These are phyloP conservation scores for Trichosporon asahii DNA, from an alignment of 1,284 basidiomycete species.

Conservation along the genomic window DNA sequence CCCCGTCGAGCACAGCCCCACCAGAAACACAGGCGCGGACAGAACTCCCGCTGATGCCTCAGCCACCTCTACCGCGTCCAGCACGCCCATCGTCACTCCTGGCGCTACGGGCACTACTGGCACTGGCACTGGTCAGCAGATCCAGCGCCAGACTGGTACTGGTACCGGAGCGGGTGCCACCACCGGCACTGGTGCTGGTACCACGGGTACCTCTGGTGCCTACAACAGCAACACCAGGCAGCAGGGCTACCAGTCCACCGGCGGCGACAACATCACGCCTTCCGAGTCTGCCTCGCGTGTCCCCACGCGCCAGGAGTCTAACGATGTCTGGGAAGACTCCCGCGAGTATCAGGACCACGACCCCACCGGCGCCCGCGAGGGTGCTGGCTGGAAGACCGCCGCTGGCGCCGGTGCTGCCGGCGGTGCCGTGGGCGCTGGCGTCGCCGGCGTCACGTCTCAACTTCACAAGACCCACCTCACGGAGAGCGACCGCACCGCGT, in stretches of 20 bases:
- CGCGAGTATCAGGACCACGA: slow-evolving; percentile 5
- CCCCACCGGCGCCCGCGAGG: neutral
- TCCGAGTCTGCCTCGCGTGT: neutral
- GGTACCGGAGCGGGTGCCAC: neutral
- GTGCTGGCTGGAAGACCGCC: neutral
- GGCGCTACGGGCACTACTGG: neutral
- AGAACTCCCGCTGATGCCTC: neutral
- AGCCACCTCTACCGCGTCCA: neutral
- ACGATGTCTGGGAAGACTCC: neutral
- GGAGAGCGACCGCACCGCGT: slow-evolving; percentile 1
- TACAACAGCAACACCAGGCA: neutral
- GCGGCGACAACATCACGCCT: neutral
- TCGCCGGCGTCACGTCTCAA: neutral
- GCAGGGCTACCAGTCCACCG: neutral
- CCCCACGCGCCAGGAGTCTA: slow-evolving; percentile 1
- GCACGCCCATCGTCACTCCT: slow-evolving; percentile 1
- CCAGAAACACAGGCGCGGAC: slow-evolving; percentile 15
- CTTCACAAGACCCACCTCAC: neutral
- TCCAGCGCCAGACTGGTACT: neutral
- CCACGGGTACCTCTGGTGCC: neutral
- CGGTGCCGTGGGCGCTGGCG: neutral
- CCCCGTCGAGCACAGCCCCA: neutral
- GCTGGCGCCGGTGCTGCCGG: neutral
- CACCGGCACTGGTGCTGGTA: neutral
- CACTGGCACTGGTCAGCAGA: neutral